phyloP scores from a whole-genome alignment of 176 grass and related monocot genomes.

The Phyllostachys edulis region DNA sequence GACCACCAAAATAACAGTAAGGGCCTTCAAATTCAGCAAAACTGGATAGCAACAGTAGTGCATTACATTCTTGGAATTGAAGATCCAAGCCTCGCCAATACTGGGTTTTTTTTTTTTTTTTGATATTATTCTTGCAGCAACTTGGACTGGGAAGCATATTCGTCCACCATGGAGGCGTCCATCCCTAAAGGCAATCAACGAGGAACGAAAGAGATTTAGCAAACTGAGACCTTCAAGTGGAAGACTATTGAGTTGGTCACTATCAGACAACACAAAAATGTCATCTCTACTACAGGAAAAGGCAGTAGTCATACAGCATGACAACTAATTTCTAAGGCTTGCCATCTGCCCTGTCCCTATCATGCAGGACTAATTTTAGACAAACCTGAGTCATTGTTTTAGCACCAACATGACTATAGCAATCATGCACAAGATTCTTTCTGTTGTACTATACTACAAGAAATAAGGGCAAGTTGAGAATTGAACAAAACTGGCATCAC shows the following conservation, averaged over 20 bases:
- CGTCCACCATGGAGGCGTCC: constrained; percentile 54
- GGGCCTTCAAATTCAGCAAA: neutral
- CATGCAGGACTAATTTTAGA: neutral
- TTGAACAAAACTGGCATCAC: neutral
- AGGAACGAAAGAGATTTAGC: neutral
- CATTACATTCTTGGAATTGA: constrained; percentile 70
- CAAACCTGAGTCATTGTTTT: neutral
- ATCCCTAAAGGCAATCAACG: constrained; percentile 44
- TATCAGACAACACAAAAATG: neutral
- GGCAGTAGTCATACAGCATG: neutral
- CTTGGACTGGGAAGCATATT: constrained; percentile 75
- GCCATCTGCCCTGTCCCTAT: too few species aligned
- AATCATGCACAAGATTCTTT: neutral
- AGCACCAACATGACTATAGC: neutral
- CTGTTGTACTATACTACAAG: neutral
- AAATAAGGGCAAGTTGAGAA: neutral
- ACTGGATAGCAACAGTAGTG: neutral
- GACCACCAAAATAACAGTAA: neutral
- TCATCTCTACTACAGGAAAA: neutral
- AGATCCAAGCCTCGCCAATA: constrained; percentile 78
- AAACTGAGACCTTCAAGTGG: neutral
- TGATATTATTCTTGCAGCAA: constrained; percentile 56
- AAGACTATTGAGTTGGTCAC: neutral
- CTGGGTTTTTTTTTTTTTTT: constrained; percentile 53
- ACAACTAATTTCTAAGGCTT: neutral